Base-by-base conservation (phyloP, 2,329 filamentous ascomycete species). In the Phaeosphaeria sp. region DNA sequence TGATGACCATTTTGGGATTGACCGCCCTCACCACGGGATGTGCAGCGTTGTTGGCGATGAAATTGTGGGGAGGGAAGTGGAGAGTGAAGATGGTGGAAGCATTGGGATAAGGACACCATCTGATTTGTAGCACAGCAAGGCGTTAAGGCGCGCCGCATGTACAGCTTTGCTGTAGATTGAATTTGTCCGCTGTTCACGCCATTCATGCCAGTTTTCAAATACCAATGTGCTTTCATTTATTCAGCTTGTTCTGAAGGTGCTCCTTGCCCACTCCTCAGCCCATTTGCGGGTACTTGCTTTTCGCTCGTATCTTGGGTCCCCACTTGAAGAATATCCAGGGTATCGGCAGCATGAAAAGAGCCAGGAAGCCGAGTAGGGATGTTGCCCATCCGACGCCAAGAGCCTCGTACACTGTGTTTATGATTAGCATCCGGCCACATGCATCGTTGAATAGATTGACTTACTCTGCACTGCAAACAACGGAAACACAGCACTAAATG, bases 41-140 rank as follows among this genome's bases (percentile, higher is more conserved):
- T 55, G 69, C 77, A 6, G 82, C 86, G 17, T 84, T 93, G 21
- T 87, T 83, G 77, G 74, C 84, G 0, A 83, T 93, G 78, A 82
- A 82, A 66, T 83, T 79, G 61, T 89, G 84, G 66, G 87, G 87
- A 0, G 79, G 82, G 18, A 80, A 79, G 66, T 92, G 90, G 90
- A 84, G 90, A 67, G 78, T 78, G 50, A 74, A 77, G 27, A 90
- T 92, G 87, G 86, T 90, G 13, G 59, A 64, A 46, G 63, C 55
- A 39, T 46, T 71, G 39, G 68, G 66, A 3, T 67, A 50, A 63
- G 20, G 47, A 23, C 9, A 41, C 6, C 17, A 13, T 36, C 11
- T 11, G 7, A 13, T 7, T 36, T 36, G 30, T 3, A 36, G 30
- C 30, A 36, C 30, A 36, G 30, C 30, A 36, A 13, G 30, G 30